Evolutionary conservation across 2,329 filamentous ascomycete genomes (phyloP).

Genomic region (Xylaria arbuscula): DNA sequence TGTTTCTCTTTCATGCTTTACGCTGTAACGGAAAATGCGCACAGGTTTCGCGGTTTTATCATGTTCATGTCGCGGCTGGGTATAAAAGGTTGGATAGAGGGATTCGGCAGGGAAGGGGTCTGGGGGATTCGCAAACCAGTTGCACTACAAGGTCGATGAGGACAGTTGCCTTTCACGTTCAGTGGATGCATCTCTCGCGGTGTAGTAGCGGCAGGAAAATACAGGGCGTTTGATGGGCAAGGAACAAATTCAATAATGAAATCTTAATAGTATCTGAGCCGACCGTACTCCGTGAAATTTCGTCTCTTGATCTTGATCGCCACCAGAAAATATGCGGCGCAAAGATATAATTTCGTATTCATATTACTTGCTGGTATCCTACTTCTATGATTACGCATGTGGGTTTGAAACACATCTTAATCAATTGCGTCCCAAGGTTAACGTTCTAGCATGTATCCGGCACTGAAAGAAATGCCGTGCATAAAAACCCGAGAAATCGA

Average conservation of each 20-base stretch:
- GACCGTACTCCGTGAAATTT: neutral
- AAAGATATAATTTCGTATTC: too few species aligned
- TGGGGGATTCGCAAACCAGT: neutral
- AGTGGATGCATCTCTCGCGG: neutral
- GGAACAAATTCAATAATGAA: neutral
- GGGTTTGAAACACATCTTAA: too few species aligned
- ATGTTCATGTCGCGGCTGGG: neutral
- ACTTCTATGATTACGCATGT: too few species aligned
- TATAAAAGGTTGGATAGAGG: constrained; percentile 9
- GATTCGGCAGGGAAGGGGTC: neutral
- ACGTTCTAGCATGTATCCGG: too few species aligned
- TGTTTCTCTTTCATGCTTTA: neutral
- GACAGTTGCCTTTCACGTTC: neutral
- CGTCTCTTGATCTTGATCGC: too few species aligned
- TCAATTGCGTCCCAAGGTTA: too few species aligned
- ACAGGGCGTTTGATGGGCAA: constrained; percentile 2
- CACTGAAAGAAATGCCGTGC: too few species aligned
- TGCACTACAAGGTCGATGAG: neutral
- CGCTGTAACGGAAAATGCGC: neutral
- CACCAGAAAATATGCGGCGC: too few species aligned
- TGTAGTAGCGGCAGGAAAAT: neutral
- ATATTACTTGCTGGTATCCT: too few species aligned
- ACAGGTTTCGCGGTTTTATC: neutral
- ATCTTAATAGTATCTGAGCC: neutral
- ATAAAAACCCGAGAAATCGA: too few species aligned